Conservation (phyloP, 2,329 filamentous ascomycete genomes). For the Diplocarpon rosae region DNA sequence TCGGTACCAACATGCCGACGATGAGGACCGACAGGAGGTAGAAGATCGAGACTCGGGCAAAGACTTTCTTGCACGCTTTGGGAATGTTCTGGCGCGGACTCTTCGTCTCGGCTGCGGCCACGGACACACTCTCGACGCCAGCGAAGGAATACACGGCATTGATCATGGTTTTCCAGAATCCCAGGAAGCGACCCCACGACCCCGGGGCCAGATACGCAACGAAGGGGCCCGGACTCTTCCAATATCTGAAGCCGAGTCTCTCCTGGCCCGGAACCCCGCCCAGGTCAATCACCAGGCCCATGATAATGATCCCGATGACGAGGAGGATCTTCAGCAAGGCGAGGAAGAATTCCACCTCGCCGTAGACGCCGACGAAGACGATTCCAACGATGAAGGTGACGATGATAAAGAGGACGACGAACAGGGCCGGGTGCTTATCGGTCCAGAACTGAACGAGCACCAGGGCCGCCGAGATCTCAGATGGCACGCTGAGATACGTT, state of each 20-base stretch:
- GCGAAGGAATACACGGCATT: conserved; percentile 37
- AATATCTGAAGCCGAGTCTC: conserved; percentile 45
- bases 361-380: conserved; percentile 30
- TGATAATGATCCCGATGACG: conserved; percentile 45
- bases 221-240: conserved; percentile 48
- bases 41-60: conserved; percentile 44
- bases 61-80: conserved; percentile 38
- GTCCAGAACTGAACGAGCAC: conserved; percentile 55
- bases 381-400: conserved; percentile 29
- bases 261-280: conserved; percentile 45
- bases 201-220: conserved; percentile 52
- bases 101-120: conserved; percentile 43
- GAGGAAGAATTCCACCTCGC: conserved; percentile 44
- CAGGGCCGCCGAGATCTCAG: conserved; percentile 52
- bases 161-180: conserved; percentile 33
- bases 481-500: conserved; percentile 22
- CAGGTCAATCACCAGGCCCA: conserved; percentile 29
- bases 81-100: conserved; percentile 43
- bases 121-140: conserved; percentile 33
- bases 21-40: conserved; percentile 36
- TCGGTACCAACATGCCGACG: conserved; percentile 46
- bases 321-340: conserved; percentile 47
- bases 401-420: conserved; percentile 30
- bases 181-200: conserved; percentile 48
- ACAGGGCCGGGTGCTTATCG: conserved; percentile 38